Evolutionary conservation across 305 asterid genomes (phyloP), one percentile per base, ranked within the genome.

Genomic region (Solanum hybrid): DNA sequence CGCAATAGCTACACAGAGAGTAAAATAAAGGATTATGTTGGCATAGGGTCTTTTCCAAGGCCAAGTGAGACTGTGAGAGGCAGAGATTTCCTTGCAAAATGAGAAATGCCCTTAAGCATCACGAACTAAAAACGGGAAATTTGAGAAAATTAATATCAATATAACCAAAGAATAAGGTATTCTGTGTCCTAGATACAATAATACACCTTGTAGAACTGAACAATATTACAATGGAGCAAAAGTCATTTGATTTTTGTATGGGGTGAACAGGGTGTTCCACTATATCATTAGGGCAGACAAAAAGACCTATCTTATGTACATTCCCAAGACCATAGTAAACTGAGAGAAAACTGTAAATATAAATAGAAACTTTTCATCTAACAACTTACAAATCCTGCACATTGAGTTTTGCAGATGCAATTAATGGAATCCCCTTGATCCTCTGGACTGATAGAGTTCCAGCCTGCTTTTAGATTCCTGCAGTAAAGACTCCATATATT

Each of bases 371-470:
- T 79, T 87, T 90, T 27, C 73, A 61, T 89, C 92, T 77, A 72
- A 88, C 77, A 39, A 82, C 68, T 65, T 89, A 39, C 79, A 65
- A 88, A 38, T 81, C 83, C 20, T 79, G 84, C 51, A 79, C 29
- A 72, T 86, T 24, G 34, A 82, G 72, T 41, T 15, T 14, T 82
- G 87, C 37, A 38, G 51, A n/a, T 57, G 24, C 86, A 51, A 32
- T 91, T 76, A 96, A 93, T 94, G 96, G 93, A 90, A 94, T 15
- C 93, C 96, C 90, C 98, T 94, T 11, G 97, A 91, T 11, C 98
- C 95, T 92, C 98, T 92, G 24, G 98, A 95, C 70, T 95, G 99
- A 92, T 97, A 97, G 41, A 97, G 96, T 94, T 97, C 98, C 94
- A 97, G 36, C 91, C 94, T 95, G 36, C 92, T 94, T 91, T 94